Percentiles rank a stretch among this genome's conserved stretches.
Evolutionary conservation across 1,284 basidiomycete species (phyloP).

Genomic region (Volvariella volvacea): DNA sequence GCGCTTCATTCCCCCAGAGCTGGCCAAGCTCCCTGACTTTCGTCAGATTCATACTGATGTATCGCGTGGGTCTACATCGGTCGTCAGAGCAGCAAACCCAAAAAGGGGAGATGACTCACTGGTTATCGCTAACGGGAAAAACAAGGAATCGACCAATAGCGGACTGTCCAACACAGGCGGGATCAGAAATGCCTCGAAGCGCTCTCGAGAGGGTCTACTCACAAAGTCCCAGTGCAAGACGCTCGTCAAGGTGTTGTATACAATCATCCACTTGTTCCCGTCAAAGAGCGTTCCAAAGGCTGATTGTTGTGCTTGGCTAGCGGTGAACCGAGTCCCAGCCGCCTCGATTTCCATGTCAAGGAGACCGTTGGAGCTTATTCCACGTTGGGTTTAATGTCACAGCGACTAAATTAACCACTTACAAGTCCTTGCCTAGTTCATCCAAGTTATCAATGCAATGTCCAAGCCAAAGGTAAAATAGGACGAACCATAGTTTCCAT

Average conservation of each 20-base stretch:
- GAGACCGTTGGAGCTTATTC: slow-evolving; percentile 43
- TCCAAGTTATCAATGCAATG: background rate
- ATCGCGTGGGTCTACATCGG: slow-evolving; percentile 36
- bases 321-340: slow-evolving; percentile 46
- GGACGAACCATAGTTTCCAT: slow-evolving; percentile 45
- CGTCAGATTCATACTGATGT: slow-evolving; percentile 45
- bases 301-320: slow-evolving; percentile 26
- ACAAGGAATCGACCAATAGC: slow-evolving; percentile 52
- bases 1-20: slow-evolving; percentile 33
- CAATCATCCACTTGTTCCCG: slow-evolving; percentile 59
- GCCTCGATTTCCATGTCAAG: slow-evolving; percentile 45
- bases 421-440: slow-evolving; percentile 49
- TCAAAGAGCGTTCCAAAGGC: slow-evolving; percentile 45
- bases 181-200: too few species aligned
- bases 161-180: slow-evolving; percentile 31
- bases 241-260: slow-evolving; percentile 42
- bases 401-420: slow-evolving; percentile 14
- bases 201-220: slow-evolving; percentile 15
- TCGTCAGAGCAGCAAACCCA: too few species aligned
- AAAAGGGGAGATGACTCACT: too few species aligned
- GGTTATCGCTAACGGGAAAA: slow-evolving; percentile 47
- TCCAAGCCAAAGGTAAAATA: background rate
- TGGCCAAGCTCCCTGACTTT: slow-evolving; percentile 39
- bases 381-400: background rate
- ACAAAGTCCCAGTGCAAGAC: slow-evolving; percentile 62